Conservation (phyloP, 2,329 filamentous ascomycete species). For the Fusarium chlamydosporum region DNA sequence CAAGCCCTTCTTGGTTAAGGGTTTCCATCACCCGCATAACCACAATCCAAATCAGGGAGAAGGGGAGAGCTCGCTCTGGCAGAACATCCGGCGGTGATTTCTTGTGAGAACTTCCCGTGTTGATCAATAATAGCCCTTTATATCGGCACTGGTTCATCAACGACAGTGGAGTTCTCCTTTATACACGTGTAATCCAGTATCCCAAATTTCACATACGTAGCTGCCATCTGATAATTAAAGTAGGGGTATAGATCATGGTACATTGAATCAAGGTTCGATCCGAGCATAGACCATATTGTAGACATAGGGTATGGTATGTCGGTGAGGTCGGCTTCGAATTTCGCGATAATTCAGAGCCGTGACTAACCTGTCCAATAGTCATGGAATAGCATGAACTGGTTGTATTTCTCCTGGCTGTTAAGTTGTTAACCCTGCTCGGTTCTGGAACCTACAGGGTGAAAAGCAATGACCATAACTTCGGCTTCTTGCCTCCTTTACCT, state of each 20-base stretch:
- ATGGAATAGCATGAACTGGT: neutral
- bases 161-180: neutral
- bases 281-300: neutral
- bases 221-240: neutral
- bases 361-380: neutral
- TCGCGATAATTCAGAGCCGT: neutral
- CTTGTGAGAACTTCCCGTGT: neutral
- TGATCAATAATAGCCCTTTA: neutral
- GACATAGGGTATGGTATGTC: constrained; percentile 14
- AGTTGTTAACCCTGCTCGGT: neutral
- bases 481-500: constrained; percentile 9
- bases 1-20: constrained; percentile 39
- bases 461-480: constrained; percentile 1
- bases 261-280: neutral
- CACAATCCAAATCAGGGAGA: constrained; percentile 42
- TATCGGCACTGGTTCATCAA: neutral
- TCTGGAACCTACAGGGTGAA: neutral
- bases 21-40: constrained; percentile 27
- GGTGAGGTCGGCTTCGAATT: constrained; percentile 5
- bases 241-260: neutral
- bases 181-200: neutral
- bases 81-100: neutral
- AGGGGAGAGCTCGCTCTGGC: neutral
- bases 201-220: neutral
- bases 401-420: neutral